Percentiles rank a stretch among this genome's conserved stretches.
These are phyloP conservation scores for Neurospora tetraspora DNA, from an alignment of 495 filamentous ascomycete genomes.

Conservation along the genomic window DNA sequence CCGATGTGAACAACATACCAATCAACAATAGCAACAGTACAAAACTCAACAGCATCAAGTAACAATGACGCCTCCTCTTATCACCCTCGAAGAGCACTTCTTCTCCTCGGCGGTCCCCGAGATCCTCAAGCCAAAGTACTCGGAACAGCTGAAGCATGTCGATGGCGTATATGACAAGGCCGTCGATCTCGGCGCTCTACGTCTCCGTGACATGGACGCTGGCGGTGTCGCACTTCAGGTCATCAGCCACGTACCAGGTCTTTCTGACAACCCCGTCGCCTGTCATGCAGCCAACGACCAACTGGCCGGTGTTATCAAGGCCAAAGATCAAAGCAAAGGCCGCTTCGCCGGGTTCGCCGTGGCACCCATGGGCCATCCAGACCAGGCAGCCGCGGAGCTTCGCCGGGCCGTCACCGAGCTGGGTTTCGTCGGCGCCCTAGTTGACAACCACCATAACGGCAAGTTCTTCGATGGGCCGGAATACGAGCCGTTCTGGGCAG, in stretches of 20 bases:
- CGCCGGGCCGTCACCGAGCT: constrained; percentile 34
- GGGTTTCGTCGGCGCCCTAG: constrained; percentile 46
- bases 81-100: constrained; percentile 55
- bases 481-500: constrained; percentile 37
- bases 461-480: constrained; percentile 36
- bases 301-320: constrained; percentile 34
- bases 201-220: constrained; percentile 42
- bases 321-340: constrained; percentile 19
- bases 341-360: constrained; percentile 47
- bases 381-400: constrained; percentile 38
- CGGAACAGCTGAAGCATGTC: constrained; percentile 23
- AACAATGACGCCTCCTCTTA: constrained; percentile 25
- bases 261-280: constrained; percentile 17
- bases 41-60: neutral
- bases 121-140: constrained; percentile 7
- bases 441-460: constrained; percentile 44
- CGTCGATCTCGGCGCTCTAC: constrained; percentile 26
- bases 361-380: constrained; percentile 38
- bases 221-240: constrained; percentile 45
- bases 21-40: neutral
- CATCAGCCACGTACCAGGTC: constrained; percentile 41
- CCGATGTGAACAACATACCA: neutral
- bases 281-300: constrained; percentile 43
- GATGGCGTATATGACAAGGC: constrained; percentile 23
- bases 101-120: constrained; percentile 27